Evolutionary conservation across 192 early-diverging fungal species (phyloP), one percentile per base, ranked within the genome.

Genomic region (Neocallimastix lanati): DNA sequence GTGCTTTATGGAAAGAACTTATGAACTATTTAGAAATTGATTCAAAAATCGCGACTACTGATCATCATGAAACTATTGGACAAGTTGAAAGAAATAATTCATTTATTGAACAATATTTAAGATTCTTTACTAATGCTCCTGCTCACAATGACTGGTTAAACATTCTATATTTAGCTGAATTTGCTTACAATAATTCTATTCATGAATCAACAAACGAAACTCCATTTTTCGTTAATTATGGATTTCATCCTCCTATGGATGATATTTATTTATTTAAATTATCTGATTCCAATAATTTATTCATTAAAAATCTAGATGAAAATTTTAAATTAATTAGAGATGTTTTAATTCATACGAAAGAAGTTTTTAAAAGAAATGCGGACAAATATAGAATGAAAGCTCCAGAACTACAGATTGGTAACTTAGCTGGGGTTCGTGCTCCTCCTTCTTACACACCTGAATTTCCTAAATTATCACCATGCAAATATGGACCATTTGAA

Each of bases 171-270:
- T 12, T 82, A 0, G 86, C 83, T 5, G 86, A 88, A 35, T 86
- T 88, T 30, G 83, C 84, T 0, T 90, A 88, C 84, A 92, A 91
- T 78, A 85, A 89, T 80, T 76, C 87, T 4, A 27, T 35, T 29
- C 77, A 83, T 29, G 30, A 80, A 11, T 78, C 81, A 0, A 87
- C 82, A 25, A 78, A 80, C 13, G 29, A 30, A 14, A 79, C 86
- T 11, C 84, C 84, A 28, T 84, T 86, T 79, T 85, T 58, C 81
- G 76, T 79, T 21, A 76, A 30, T 29, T 21, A 78, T 25, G 80
- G 84, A 28, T 77, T 29, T 29, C 77, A 84, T 67, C 83, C 78
- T 25, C 28, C 30, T 6, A 33, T 33, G 30, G 30, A 33, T 11
- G 30, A 33, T 33, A 33, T 33, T 6, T 33, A 33, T 33, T 11